Conservation (phyloP, 371 early-diverging fungal genomes). For the Apophysomyces ossiformis region DNA sequence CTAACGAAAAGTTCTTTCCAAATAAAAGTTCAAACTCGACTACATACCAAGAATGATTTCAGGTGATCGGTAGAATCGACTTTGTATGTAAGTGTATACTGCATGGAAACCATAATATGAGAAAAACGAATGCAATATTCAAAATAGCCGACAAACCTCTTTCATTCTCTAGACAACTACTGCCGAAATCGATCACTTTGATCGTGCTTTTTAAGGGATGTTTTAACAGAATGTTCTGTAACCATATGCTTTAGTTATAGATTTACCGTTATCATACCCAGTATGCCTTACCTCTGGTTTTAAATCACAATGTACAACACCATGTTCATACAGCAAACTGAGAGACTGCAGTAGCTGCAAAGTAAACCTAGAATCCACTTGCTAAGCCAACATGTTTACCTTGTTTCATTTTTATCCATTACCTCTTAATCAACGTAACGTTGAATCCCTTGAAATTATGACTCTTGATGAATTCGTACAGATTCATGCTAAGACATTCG, state of each 20-base stretch:
- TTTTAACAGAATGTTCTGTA: constrained; percentile 67
- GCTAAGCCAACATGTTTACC: not conserved
- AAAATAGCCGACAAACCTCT: constrained; percentile 22
- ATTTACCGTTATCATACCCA: not conserved
- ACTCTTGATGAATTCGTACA: constrained; percentile 97
- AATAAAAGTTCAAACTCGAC: no score
- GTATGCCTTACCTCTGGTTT: constrained; percentile 87
- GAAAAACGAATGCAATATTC: not conserved
- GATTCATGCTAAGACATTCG: constrained; percentile 94
- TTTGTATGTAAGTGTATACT: constrained; percentile 94
- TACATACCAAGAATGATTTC: constrained; percentile 88
- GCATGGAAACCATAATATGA: not conserved
- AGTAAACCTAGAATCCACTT: constrained; percentile 59
- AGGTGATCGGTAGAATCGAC: constrained; percentile 95
- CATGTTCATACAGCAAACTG: constrained; percentile 68
- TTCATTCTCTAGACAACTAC: constrained; percentile 77
- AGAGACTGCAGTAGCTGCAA: constrained; percentile 89
- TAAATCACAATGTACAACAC: constrained; percentile 98
- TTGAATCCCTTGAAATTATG: constrained; percentile 93
- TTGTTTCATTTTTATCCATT: constrained; percentile 5
- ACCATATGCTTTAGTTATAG: not conserved
- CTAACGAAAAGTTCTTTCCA: not conserved
- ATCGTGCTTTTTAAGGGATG: constrained; percentile 62
- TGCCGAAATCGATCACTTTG: constrained; percentile 95
- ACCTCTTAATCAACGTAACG: constrained; percentile 78